Base-by-base conservation (phyloP, 225 moss, liverwort and hornwort genomes). In the Lunularia cruciata region DNA sequence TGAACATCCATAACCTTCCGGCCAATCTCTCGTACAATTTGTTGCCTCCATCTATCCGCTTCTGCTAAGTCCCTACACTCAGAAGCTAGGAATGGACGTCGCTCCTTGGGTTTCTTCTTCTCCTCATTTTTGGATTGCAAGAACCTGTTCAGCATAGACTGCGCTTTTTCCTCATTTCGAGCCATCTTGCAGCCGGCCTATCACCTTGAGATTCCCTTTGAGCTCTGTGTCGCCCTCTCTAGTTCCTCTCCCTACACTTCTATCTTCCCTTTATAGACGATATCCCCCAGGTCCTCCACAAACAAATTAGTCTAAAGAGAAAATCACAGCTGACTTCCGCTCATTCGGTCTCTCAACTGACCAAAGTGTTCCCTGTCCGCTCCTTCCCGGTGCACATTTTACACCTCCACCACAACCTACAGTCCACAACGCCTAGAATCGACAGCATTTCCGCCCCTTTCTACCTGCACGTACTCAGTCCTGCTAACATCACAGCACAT, bases 161-260 rank as follows among this genome's bases (percentile, higher is more conserved):
- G 98, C 83, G 98, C 98, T 82, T 98, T 98, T 88, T 93, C 98
- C 68, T 98, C 93, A 98, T 98, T 93, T 65, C 91, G 93, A 70
- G 91, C 93, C 98, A 93, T 98, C 56, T 66, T 68, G 25, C 7
- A 23, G 39, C 10, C 42, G 12, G 8, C 20, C 4, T 20, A 0
- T 34, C 16, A 40, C 13, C 25, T 40, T 18, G 35, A 8, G n/a
- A n/a, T n/a, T n/a, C n/a, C n/a, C n/a, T n/a, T n/a, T n/a, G n/a
- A n/a, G n/a, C n/a, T n/a, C n/a, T n/a, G n/a, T 7, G 16, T 37
- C 36, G n/a, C 13, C 58, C 30, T 39, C 22, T 35, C 25, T 23
- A 60, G 39, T 11, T 39, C 31, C 10, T 20, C 23, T 25, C 22
- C 57, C 8, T 12, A 20, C 58, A 34, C 33, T 33, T 35, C 34